phyloP scores from a whole-genome alignment of 768 basidiomycete species.

The Collybiopsis luxurians region DNA sequence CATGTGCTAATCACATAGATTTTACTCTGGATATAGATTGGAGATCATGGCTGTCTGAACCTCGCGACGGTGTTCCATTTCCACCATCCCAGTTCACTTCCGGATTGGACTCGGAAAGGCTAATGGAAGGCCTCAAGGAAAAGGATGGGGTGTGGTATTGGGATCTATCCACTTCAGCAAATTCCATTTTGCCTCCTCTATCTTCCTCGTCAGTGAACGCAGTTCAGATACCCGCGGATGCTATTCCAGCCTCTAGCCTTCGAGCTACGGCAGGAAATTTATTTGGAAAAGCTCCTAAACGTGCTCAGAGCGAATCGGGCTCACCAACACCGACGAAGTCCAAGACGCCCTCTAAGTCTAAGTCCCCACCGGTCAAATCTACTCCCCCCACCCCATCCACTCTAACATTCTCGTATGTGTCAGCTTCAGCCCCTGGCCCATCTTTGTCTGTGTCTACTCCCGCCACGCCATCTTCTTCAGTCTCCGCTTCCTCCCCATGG shows the following conservation, averaged over 20 bases:
- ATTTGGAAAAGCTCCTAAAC: not conserved
- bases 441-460: too few relatives aligned
- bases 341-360: not conserved
- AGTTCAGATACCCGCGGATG: not conserved
- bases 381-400: not conserved
- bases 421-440: too few relatives aligned
- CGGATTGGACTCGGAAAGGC: not conserved
- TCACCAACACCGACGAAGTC: not conserved
- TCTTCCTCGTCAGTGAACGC: too few relatives aligned
- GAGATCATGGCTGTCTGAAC: not conserved
- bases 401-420: too few relatives aligned
- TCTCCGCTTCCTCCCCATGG: too few relatives aligned
- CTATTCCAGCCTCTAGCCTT: not conserved
- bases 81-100: not conserved
- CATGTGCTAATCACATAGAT: not conserved
- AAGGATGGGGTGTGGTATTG: conserved; percentile 1
- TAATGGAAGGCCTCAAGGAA: conserved; percentile 1
- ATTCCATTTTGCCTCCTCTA: not conserved
- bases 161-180: not conserved
- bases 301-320: not conserved
- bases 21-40: not conserved
- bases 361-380: not conserved
- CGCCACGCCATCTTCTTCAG: too few relatives aligned
- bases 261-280: not conserved
- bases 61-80: not conserved